Evolutionary conservation across 1,284 basidiomycete species (phyloP), one percentile per base, ranked within the genome.

Genomic region (Ceratobasidium sp.): DNA sequence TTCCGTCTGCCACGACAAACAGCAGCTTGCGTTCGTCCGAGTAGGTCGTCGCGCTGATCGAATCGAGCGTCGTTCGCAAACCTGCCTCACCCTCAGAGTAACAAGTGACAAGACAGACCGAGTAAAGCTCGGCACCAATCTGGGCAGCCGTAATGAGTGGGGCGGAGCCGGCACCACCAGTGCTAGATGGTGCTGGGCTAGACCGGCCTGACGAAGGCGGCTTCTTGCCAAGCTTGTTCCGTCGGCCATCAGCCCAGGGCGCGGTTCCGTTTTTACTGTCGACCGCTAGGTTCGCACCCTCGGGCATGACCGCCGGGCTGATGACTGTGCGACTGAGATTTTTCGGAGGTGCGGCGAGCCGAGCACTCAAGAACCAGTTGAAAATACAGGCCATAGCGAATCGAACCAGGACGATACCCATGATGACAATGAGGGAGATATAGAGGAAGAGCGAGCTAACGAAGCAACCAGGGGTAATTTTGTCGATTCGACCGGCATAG

Each of bases 81-180:
- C 94, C 95, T 46, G 96, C 95, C 80, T 94, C 92, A 71, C 95
- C 96, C 82, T 99, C 97, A 0, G 96, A 98, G 80, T 99, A 99
- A 79, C 96, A 98, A 0, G 97, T 99, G 16, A 99, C 93, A 55
- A 99, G 85, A 80, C 96, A 98, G 46, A 98, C 89, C 1, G 94
- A 91, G 79, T 97, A 99, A 21, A 98, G 87, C 79, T 99, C 97
- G 5, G 93, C 87, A 23, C 96, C 96, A 76, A 97, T 97, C 76
- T 94, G 90, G 0, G 94, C 87, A 71, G 97, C 84, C 75, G 87
- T 91, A 84, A 96, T 89, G 74, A 93, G 86, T 80, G 1, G 85
- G 79, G 76, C 59, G 75, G 77, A 77, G 34, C 45, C 59, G 48
- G 55, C 32, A 18, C n/a, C n/a, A n/a, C 32, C 28, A 30, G 34